These are phyloP conservation scores for Didymella arachidicola DNA, from an alignment of 2,329 filamentous ascomycete species.

Conservation along the genomic window DNA sequence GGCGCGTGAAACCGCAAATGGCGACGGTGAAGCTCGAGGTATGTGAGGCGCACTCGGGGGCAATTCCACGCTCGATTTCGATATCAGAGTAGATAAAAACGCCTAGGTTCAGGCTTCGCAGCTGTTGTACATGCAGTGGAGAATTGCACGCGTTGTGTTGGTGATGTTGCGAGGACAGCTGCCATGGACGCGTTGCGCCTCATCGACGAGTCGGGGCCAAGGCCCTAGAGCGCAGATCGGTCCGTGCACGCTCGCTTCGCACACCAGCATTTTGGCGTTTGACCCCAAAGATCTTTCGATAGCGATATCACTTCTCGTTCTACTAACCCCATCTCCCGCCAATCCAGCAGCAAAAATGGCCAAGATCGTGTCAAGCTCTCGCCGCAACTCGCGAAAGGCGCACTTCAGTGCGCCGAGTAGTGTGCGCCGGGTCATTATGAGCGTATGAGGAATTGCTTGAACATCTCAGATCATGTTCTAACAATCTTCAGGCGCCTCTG, in stretches of 20 bases:
- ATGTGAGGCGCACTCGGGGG: neutral
- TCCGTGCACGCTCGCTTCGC: slow-evolving; percentile 17
- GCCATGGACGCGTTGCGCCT: slow-evolving; percentile 23
- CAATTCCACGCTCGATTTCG: neutral
- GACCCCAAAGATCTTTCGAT: slow-evolving; percentile 15
- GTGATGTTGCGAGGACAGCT: slow-evolving; percentile 12
- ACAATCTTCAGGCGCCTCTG: slow-evolving; percentile 49
- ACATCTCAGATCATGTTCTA: slow-evolving; percentile 40
- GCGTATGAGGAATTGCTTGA: slow-evolving; percentile 70
- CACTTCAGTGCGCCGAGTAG: slow-evolving; percentile 96
- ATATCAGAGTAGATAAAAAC: fast-evolving
- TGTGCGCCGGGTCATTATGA: slow-evolving; percentile 93
- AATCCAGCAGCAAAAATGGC: slow-evolving; percentile 65
- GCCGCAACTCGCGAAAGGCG: slow-evolving; percentile 98
- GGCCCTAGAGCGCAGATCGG: slow-evolving; percentile 1
- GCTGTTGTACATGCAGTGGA: neutral
- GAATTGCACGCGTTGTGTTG: slow-evolving; percentile 9
- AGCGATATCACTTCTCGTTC: slow-evolving; percentile 24
- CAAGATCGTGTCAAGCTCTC: slow-evolving; percentile 80
- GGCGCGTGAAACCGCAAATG: neutral
- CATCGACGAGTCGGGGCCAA: neutral
- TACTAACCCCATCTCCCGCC: slow-evolving; percentile 45
- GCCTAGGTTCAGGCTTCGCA: neutral
- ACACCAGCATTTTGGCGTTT: slow-evolving; percentile 1
- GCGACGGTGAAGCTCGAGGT: neutral